Base-by-base conservation (phyloP, 495 filamentous ascomycete species). In the Daldinia concentrica region DNA sequence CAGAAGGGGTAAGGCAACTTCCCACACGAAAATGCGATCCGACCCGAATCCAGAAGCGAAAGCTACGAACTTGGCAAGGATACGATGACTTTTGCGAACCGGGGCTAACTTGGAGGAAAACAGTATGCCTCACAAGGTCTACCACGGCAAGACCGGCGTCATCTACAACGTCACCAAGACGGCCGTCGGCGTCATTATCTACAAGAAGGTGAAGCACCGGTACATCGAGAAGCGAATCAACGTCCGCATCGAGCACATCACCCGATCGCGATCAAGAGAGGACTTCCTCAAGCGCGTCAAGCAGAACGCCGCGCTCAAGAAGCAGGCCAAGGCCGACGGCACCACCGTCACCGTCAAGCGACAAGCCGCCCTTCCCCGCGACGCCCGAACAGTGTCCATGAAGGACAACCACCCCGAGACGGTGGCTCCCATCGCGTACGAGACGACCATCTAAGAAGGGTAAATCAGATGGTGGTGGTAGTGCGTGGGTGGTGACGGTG, bases 191-290 rank as follows among this genome's bases (percentile, higher is more conserved):
- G 92, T 99, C 82, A 96, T 98, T 86, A 91, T 99, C 82, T 94
- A 98, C 91, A 97, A 97, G 90, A 90, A 92, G 80, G 95, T 99
- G 81, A 90, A 91, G 85, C 94, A 97, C 89, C 92, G 95, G 74
- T 98, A 97, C 89, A 86, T 99, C 80, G 95, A 98, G 91, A 98
- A 99, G 92, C 95, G 95, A 81, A 88, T 99, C 86, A 98, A 95
- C 88, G 87, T 99, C 85, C 93, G 95, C 80, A 86, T 98, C 83
- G 95, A 99, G 90, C 95, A 99, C 90, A 88, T 98, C 85, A 88
- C 87, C 80, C 91, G 90, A 77, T 98, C 94, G 75, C 91, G 95
- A 79, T 97, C 93, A 78, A 88, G 95, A 77, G 93, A 97, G 73
- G 95, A 93, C 79, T 98, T 98, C 89, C 86, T 99, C 79, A 90